Conservation (phyloP, 2,329 filamentous ascomycete genomes). For the Apiospora sp. region DNA sequence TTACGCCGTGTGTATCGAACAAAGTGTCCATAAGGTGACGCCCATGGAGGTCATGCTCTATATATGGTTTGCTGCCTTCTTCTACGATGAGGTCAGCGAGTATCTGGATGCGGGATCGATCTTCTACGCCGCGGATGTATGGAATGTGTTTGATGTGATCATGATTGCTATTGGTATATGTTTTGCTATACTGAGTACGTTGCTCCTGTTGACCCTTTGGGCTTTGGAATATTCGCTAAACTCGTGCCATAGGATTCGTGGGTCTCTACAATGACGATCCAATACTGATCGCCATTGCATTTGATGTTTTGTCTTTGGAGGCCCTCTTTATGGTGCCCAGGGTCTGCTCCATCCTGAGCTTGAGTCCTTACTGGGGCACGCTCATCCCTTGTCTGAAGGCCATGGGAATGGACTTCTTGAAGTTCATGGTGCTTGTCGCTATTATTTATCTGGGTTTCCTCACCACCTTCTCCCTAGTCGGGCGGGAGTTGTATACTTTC, state of each 20-base stretch:
- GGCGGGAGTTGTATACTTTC: conserved; percentile 72
- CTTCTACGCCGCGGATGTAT: conserved; percentile 85
- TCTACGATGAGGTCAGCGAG: conserved; percentile 86
- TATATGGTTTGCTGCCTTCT: conserved; percentile 86
- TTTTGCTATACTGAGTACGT: conserved; percentile 77
- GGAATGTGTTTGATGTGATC: conserved; percentile 76
- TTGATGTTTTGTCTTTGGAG: conserved; percentile 89
- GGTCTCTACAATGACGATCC: conserved; percentile 69
- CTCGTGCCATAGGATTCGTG: conserved; percentile 61
- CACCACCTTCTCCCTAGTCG: conserved; percentile 83
- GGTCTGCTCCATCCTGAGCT: conserved; percentile 84
- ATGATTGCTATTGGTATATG: conserved; percentile 77
- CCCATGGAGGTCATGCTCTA: conserved; percentile 77
- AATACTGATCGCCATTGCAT: conserved; percentile 77
- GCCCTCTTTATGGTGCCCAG: conserved; percentile 90
- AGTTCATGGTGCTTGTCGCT: conserved; percentile 78
- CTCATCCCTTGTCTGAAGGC: conserved; percentile 90
- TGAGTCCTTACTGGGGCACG: conserved; percentile 91
- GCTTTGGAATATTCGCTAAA: background rate
- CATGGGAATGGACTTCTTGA: conserved; percentile 89
- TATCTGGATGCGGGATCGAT: conserved; percentile 86
- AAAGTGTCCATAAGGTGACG: conserved; percentile 72
- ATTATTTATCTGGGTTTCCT: conserved; percentile 89
- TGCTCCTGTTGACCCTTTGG: background rate
- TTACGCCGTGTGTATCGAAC: conserved; percentile 83